Conservation (phyloP, 1,284 basidiomycete genomes). For the Tilletia setariae region DNA sequence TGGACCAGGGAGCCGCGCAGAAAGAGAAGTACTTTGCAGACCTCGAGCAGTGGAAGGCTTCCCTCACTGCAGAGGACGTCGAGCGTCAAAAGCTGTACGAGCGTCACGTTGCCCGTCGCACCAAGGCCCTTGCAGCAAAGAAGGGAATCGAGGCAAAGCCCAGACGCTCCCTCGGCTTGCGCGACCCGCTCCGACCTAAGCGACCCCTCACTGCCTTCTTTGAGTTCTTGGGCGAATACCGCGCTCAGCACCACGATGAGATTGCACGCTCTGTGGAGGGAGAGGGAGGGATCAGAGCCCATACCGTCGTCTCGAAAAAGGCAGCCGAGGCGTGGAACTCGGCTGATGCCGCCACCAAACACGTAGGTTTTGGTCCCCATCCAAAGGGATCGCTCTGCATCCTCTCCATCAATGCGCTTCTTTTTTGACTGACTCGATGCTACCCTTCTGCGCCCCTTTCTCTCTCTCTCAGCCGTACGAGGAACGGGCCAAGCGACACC, state of each 20-base stretch:
- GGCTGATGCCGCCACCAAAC: neutral
- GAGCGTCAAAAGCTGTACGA: slow-evolving; percentile 45
- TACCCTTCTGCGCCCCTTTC: neutral
- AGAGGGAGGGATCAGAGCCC: neutral
- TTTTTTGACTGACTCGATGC: neutral
- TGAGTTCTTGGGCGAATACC: slow-evolving; percentile 39
- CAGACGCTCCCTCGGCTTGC: slow-evolving; percentile 18
- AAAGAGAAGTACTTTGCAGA: slow-evolving; percentile 39
- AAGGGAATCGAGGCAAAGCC: neutral
- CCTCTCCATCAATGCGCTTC: no score
- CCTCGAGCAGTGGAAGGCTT: slow-evolving; percentile 39
- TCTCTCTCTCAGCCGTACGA: slow-evolving; percentile 3
- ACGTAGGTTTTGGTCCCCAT: neutral
- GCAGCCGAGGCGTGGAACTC: slow-evolving; percentile 4
- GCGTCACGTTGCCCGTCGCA: slow-evolving; percentile 33
- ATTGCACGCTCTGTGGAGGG: neutral
- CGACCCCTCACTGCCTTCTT: slow-evolving; percentile 43
- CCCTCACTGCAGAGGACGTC: slow-evolving; percentile 46
- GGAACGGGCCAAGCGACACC: neutral
- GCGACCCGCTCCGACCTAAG: slow-evolving; percentile 44
- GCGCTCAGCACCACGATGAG: slow-evolving; percentile 24
- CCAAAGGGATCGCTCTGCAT: no score
- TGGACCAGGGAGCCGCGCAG: slow-evolving; percentile 33
- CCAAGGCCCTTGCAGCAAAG: slow-evolving; percentile 32
- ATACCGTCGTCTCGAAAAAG: neutral